Base-by-base conservation (phyloP, 2,329 filamentous ascomycete species). In the Elsinoe perseae region DNA sequence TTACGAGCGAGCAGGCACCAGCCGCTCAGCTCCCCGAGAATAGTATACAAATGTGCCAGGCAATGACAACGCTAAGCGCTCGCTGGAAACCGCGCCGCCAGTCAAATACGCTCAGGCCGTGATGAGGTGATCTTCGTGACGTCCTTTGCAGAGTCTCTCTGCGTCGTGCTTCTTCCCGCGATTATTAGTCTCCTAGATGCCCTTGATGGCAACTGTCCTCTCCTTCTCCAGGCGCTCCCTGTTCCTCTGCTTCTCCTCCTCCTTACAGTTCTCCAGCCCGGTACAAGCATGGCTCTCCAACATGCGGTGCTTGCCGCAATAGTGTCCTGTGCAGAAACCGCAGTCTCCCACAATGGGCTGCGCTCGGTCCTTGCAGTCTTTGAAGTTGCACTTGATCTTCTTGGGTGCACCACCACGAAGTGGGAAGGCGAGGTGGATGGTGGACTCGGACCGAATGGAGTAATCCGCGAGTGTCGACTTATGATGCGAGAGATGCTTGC, bases 261-360 rank as follows among this genome's bases (percentile, higher is more conserved):
- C 93, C 80, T 96, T 95, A 80, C 92, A 96, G 75, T 95, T 88
- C 77, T 97, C 93, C 57, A 98, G 78, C 38, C 90, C 90, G 61
- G 82, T 83, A 76, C 93, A 98, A 75, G 89, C 89, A 76, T 98
- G 93, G 65, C 92, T 88, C 73, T 98, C 93, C 61, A 97, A 75
- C 75, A 97, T 81, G 57, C 93, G 82, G 75, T 98, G 93, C 77
- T 90, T 95, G 65, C 89, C 89, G 75, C 93, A 98, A 78, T 89
- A 97, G 70, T 95, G 88, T 44, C 91, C 90, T 56, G 86, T 79
- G 77, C 93, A 98, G 78, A 97, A 97, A 60, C 84, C 86, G 75
- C 93, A 98, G 76, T 97, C 92, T 56, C 93, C 93, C 58, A 96
- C 88, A 67, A 98, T 96, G 62, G 89, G 86, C 73, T 96, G 91